Base-by-base conservation (phyloP, 306 rosid species). In the Medicago ruthenica region DNA sequence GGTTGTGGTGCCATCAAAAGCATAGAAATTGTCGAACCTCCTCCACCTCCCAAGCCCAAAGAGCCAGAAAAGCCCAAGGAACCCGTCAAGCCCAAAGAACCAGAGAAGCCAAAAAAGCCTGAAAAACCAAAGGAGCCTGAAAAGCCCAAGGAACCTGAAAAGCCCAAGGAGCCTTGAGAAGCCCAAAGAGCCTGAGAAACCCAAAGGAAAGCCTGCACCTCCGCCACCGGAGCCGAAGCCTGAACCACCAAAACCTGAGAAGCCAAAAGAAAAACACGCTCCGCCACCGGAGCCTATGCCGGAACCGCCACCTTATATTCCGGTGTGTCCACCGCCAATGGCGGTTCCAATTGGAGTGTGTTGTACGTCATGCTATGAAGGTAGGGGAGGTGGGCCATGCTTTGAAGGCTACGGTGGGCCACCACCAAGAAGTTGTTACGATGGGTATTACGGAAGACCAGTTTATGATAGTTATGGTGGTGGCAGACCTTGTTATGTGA, bases 21-120 rank as follows among this genome's bases (percentile, higher is more conserved):
- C 85, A 90, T 94, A 7, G 95, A 90, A 53, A 89, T 94, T 64
- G 69, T 59, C 6, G 90, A 85, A 18, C 93, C 89, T 37, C 93
- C 88, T 15, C 85, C 89, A 8, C 90, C 87, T 39, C 87, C 91
- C 16, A 75, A 74, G 42, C 84, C 74, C 45, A 76, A 71, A n/a
- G 81, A 73, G 0, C 75, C 67, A 0, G 79, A 36, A 3, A 83
- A 83, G 22, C 68, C 79, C 1, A 74, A 50, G 1, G 69, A 41
- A 0, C 66, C 71, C 0, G 62, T 3, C 3, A 64, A 82, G 57
- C 79, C 82, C 0, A 81, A 81, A 4, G 67, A 41, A 4, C 81
- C 84, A 0, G 69, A 40, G 11, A 78, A 83, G 27, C 66, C 78
- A 0, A 76, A 66, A 0, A 37, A 50, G 0, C 78, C 63, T 0